Base-by-base conservation (phyloP, 2,329 filamentous ascomycete species). In the Neurospora sp. region DNA sequence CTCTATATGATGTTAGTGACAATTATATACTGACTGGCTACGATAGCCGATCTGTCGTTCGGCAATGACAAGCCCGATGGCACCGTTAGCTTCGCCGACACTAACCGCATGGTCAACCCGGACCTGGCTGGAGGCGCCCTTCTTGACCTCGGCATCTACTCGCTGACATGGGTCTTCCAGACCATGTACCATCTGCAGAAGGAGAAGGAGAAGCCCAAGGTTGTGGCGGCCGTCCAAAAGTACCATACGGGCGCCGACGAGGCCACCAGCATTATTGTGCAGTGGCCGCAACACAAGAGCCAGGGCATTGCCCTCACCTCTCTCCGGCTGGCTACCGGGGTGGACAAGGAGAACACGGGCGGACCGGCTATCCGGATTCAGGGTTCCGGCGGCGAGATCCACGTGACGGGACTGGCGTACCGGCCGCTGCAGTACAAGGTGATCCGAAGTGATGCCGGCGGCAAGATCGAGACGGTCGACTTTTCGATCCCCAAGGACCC, bases 161-260 rank as follows among this genome's bases (percentile, higher is more conserved):
- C 92, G 66, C 81, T 97, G 72, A 96, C 92, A 39, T 97, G 93
- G 93, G 86, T 96, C 67, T 96, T 95, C 85, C 92, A 97, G 81
- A 91, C 90, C 65, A 85, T 97, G 37, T 97, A 97, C 81, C 92
- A 93, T 79, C 88, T 91, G 3, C 91, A 94, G 77, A 85, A 89
- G 1, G 84, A 89, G 73, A 91, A 92, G 74, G 86, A 92, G 79
- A 77, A 86, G 0, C 93, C 93, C 5, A 85, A 83, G 65, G 89
- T 96, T 3, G 81, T 88, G 10, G 86, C 89, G 0, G 87, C 91
- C 68, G 88, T 93, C 75, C 88, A 88, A 77, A 91, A 91, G 77
- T 92, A 92, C 80, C 79, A 82, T 71, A 92, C 91, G 1, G 91
- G 91, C 17, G 89, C 88, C 33, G 92, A 97, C 78, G 91, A 94